Base-by-base conservation (phyloP, 139 green algal species). In the Spirogloea muscicola region DNA sequence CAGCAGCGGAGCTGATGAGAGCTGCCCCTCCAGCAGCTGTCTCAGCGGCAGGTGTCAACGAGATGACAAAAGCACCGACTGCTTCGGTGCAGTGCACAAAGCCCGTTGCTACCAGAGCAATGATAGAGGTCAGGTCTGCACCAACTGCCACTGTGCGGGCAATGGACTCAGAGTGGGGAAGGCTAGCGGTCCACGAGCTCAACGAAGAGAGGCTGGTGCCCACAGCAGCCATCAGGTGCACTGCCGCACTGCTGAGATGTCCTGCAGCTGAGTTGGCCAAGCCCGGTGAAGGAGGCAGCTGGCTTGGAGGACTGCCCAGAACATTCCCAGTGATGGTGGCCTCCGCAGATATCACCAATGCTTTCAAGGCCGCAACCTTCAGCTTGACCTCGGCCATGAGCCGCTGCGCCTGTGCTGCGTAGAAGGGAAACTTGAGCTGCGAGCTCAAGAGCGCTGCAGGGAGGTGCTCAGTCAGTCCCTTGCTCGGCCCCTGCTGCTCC, bases 351-450 rank as follows among this genome's bases (percentile, higher is more conserved):
- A 40, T 16, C 55, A 64, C 29, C 10, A 10, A 10, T 64, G 55
- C 36, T 13, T 64, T 64, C 10, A 64, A 42, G 36, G 10, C 55
- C 55, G 10, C 55, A 13, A 10, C 55, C 10, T 42, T 40, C 10
- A 10, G 10, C 10, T 16, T 10, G 10, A 16, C 55, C 55, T 64
- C 39, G 29, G 60, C 60, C 40, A 69, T 58, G 13, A 69, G 6
- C 18, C 16, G 9, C 40, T 69, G 60, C 39, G 60, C 60, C 60
- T 69, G 18, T 21, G 60, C 7, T n/a, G 60, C 60, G 40, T 69
- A 69, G 60, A 69, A 69, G 6, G 60, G 60, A 6, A 75, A 7
- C 66, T 75, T 75, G 36, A 75, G 66, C 66, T 75, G 66, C 52
- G 66, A 42, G 27, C 7, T 29, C 18, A 75, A 27, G n/a, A 69